A percentile compares a stretch with the other conserved stretches of the same genome.
Conservation (phyloP, 2,329 filamentous ascomycete species). For the Colletotrichum sp. region DNA sequence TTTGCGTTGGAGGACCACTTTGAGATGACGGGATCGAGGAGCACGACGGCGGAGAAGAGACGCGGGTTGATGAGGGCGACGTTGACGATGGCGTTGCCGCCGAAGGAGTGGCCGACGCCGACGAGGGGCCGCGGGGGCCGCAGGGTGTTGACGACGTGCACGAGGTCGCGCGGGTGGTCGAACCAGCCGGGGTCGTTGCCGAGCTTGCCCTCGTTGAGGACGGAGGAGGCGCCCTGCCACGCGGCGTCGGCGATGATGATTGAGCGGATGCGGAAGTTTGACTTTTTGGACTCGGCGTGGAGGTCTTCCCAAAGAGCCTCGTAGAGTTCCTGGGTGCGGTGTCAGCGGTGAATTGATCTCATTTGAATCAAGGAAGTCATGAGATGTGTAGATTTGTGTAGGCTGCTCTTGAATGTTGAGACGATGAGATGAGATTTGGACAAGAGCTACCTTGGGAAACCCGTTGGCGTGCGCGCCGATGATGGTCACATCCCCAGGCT, state of each 20-base stretch:
- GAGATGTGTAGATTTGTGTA: not conserved
- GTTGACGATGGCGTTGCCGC: slow-evolving; percentile 75
- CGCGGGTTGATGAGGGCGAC: slow-evolving; percentile 81
- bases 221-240: slow-evolving; percentile 80
- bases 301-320: slow-evolving; percentile 92
- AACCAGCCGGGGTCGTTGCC: slow-evolving; percentile 86
- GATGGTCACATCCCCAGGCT: slow-evolving; percentile 81
- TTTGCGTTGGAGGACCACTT: slow-evolving; percentile 42
- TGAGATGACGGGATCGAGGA: slow-evolving; percentile 85
- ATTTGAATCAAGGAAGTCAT: not conserved
- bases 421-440: not conserved
- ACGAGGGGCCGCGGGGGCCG: slow-evolving; percentile 80
- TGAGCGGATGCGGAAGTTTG: slow-evolving; percentile 72
- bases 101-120: slow-evolving; percentile 90
- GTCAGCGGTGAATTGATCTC: not conserved
- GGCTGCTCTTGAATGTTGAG: not conserved
- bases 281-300: slow-evolving; percentile 52
- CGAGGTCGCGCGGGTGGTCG: slow-evolving; percentile 83
- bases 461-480: slow-evolving; percentile 90
- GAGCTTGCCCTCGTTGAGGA: slow-evolving; percentile 76
- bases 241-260: slow-evolving; percentile 94
- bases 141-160: slow-evolving; percentile 86
- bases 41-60: slow-evolving; percentile 74
- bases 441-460: slow-evolving; percentile 76
- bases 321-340: slow-evolving; percentile 75